Conservation (phyloP, 108 stramenopile species). For the Cyclotella distinguenda region DNA sequence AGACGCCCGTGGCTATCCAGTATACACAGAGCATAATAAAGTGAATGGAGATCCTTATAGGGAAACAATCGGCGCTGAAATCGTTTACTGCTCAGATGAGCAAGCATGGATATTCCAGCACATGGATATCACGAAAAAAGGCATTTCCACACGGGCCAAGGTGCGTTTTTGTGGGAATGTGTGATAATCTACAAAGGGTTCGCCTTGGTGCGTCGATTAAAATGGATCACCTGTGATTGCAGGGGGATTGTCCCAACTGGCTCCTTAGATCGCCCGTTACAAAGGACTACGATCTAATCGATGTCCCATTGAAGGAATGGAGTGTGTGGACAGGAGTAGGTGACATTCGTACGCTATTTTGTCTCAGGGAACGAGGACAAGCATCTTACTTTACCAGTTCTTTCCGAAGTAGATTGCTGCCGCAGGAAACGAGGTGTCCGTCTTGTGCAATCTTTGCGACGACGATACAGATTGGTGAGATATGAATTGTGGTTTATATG, state of each 20-base stretch:
- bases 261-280: background rate
- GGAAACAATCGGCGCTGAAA: slow-evolving; percentile 6
- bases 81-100: background rate
- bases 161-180: background rate
- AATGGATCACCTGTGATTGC: too few relatives aligned
- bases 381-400: too few relatives aligned
- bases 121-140: background rate
- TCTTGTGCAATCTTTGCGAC: background rate
- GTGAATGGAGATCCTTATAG: background rate
- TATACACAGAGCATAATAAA: slow-evolving; percentile 1
- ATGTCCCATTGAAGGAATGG: background rate
- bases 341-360: background rate
- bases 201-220: too few relatives aligned
- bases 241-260: background rate
- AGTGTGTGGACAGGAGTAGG: slow-evolving; percentile 4
- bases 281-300: background rate
- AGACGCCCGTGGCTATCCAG: background rate
- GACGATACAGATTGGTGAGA: slow-evolving; percentile 7
- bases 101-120: background rate
- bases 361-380: too few relatives aligned
- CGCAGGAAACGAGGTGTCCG: background rate
- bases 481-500: background rate
- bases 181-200: too few relatives aligned
- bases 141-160: background rate
- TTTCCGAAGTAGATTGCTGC: background rate